Conservation (phyloP, 176 grass and related monocot genomes). For the Lolium perenne region DNA sequence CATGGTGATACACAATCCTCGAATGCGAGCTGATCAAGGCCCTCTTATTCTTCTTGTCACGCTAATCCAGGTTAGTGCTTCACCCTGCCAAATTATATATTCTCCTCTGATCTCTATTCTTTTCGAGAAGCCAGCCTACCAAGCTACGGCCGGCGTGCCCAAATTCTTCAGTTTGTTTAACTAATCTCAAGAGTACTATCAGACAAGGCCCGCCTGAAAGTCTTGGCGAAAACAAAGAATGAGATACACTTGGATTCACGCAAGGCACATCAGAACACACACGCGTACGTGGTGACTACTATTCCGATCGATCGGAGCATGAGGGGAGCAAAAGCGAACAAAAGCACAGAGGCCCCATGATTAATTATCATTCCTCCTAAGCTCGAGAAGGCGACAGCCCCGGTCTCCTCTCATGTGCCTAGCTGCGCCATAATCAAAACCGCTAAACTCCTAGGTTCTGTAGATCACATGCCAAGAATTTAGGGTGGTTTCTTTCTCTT, state of each 20-base stretch:
- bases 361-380: constrained; percentile 55
- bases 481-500: constrained; percentile 5
- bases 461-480: constrained; percentile 40
- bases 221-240: constrained; percentile 17
- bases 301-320: constrained; percentile 46
- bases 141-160: not conserved
- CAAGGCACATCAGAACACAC: constrained; percentile 21
- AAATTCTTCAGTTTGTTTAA: constrained; percentile 18
- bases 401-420: constrained; percentile 60
- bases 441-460: constrained; percentile 46
- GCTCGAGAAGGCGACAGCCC: constrained; percentile 66
- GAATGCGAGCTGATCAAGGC: not conserved
- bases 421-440: constrained; percentile 45
- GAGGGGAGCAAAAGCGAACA: constrained; percentile 38
- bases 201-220: constrained; percentile 22
- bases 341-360: constrained; percentile 43
- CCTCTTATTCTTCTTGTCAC: not conserved
- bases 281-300: constrained; percentile 44
- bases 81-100: not conserved
- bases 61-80: constrained; percentile 20
- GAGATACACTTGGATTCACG: constrained; percentile 38
- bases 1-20: not conserved
- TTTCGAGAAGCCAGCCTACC: constrained; percentile 38
- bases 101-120: constrained; percentile 34
- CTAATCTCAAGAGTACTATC: not conserved